Evolutionary conservation across 2,329 filamentous ascomycete genomes (phyloP), one percentile per base, ranked within the genome.

Genomic region (Dendrostoma leiphaemia): DNA sequence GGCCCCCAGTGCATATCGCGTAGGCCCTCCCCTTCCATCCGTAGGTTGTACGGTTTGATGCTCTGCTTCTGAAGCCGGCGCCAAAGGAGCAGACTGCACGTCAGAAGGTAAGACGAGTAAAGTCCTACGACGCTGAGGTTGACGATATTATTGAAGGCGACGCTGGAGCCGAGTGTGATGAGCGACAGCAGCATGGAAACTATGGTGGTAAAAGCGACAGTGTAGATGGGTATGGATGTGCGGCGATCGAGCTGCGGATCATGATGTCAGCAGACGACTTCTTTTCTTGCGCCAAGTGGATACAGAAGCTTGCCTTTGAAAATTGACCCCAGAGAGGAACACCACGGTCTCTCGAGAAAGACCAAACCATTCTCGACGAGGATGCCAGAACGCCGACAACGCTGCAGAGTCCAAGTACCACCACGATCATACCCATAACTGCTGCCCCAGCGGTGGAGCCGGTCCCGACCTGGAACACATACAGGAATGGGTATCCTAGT

Each of bases 1-100:
- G 80, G 80, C 0, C 82, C 82, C 81, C 81, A 85, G 7, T 71
- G 64, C 1, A 79, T 35, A 68, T 57, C n/a, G n/a, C n/a, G n/a
- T n/a, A n/a, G n/a, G n/a, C n/a, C n/a, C n/a, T n/a, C n/a, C n/a
- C n/a, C n/a, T n/a, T n/a, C n/a, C n/a, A n/a, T n/a, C n/a, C n/a
- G n/a, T n/a, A n/a, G n/a, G n/a, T n/a, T n/a, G n/a, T n/a, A n/a
- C n/a, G n/a, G n/a, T n/a, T n/a, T n/a, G n/a, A n/a, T n/a, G n/a
- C n/a, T n/a, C n/a, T n/a, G n/a, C n/a, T n/a, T n/a, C n/a, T n/a
- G n/a, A n/a, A n/a, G n/a, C 10, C 75, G 71, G 28, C 71, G 73
- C 58, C 69, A 72, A 1, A 78, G 66, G 4, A 77, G 61, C 4
- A 78, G 61, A 1, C 64, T 54, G 17, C 70, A 68, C 0, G 69